Base-by-base conservation (phyloP, 352 stramenopile species). In the Phytopythium boreale region DNA sequence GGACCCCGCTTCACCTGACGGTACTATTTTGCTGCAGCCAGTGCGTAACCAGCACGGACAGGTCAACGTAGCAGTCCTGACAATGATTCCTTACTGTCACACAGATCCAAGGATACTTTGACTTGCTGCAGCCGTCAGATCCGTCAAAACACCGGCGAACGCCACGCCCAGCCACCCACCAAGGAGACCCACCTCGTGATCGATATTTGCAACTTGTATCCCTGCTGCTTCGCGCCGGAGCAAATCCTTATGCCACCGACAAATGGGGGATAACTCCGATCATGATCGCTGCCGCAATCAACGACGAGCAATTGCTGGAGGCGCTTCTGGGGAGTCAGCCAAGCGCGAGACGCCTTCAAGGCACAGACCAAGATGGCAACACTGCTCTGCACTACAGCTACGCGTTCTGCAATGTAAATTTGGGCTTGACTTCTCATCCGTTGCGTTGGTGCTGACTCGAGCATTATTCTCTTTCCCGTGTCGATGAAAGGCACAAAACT, bases 331-430 rank as follows among this genome's bases (percentile, higher is more conserved):
- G 80, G 10, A 66, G 61, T 17, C 27, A 63, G 1, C 51, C 59
- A 6, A 69, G 67, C 2, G 52, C 72, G 43, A 53, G 69, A 1
- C 59, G 72, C 15, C 59, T 89, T 7, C 53, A 53, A 26, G 20
- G 46, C 19, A n/a, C n/a, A 14, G 80, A 92, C 56, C 31, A 29
- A 5, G 41, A 76, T 19, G 80, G 77, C 8, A 92, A 87, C 50
- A 77, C 68, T 9, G 74, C 77, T 15, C 61, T 92, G 2, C 83
- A 92, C 59, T 89, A 92, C 61, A 79, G 75, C 59, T 92, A 92
- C 72, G 83, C 80, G 5, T 92, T 88, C 60, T 75, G 69, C 56
- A 72, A 76, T 50, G 79, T 87, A 67, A 34, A 29, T 31, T 47
- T 26, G 29, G 8, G 14, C 41, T 31, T 51, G 52, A 10, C 26